Conservation (phyloP, 306 rosid species). For the Cucurbita ficifolia region DNA sequence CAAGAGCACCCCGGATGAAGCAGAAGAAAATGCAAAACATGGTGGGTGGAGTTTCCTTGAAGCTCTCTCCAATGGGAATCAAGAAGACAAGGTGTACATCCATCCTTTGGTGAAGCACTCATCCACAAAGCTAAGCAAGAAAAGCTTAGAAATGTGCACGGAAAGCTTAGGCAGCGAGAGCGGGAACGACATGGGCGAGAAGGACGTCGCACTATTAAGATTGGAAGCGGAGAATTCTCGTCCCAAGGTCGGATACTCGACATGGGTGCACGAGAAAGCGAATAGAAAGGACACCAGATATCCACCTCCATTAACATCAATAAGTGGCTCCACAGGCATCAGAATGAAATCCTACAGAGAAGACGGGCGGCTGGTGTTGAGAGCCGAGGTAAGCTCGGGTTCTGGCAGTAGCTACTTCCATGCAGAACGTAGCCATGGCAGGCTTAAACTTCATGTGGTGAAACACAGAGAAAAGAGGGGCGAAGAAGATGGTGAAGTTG, state of each 20-base stretch:
- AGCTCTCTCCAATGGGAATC: conserved; percentile 15
- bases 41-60: conserved; percentile 29
- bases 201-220: conserved; percentile 15
- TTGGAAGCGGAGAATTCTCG: not conserved
- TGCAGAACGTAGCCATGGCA: conserved; percentile 36
- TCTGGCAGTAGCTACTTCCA: conserved; percentile 9
- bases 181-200: conserved; percentile 35
- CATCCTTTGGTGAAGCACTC: conserved; percentile 7
- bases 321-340: conserved; percentile 19
- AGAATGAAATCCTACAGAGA: conserved; percentile 31
- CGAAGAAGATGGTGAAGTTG: not conserved
- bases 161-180: conserved; percentile 49
- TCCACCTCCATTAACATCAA: conserved; percentile 46
- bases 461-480: not conserved
- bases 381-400: conserved; percentile 23
- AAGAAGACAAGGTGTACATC: conserved; percentile 16
- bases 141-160: conserved; percentile 51
- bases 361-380: conserved; percentile 42
- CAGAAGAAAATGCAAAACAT: not conserved
- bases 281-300: conserved; percentile 14
- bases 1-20: not conserved
- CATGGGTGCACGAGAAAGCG: not conserved
- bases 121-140: conserved; percentile 22
- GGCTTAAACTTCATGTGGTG: conserved; percentile 31
- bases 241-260: not conserved